These are phyloP conservation scores for Ustilago lituana DNA, from an alignment of 1,284 basidiomycete genomes.

Conservation along the genomic window DNA sequence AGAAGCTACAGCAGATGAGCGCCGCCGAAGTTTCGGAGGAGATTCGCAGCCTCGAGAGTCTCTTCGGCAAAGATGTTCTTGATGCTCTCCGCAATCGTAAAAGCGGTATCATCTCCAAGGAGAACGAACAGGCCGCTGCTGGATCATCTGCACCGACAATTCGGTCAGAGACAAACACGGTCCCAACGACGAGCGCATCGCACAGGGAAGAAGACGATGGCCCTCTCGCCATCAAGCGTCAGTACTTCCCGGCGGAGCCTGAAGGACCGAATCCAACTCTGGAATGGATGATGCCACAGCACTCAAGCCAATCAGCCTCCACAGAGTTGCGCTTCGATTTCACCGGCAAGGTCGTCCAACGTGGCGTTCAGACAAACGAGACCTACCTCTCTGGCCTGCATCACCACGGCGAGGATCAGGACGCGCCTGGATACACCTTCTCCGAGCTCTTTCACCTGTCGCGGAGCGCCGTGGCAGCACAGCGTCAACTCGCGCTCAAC, in stretches of 20 bases:
- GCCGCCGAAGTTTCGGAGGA: slow-evolving; percentile 51
- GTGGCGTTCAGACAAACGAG: slow-evolving; percentile 19
- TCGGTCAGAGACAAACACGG: too few relatives aligned
- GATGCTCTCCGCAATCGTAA: slow-evolving; percentile 52
- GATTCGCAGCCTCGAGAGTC: slow-evolving; percentile 49
- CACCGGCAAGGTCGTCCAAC: slow-evolving; percentile 36
- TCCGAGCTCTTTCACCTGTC: slow-evolving; percentile 85
- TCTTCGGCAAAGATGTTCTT: slow-evolving; percentile 58
- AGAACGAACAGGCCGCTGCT: not conserved
- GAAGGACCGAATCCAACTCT: slow-evolving; percentile 45
- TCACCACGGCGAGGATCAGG: slow-evolving; percentile 80
- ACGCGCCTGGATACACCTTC: slow-evolving; percentile 86
- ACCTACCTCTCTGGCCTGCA: slow-evolving; percentile 75
- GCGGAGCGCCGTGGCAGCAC: slow-evolving; percentile 82
- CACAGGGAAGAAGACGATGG: slow-evolving; percentile 82
- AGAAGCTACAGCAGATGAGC: slow-evolving; percentile 57
- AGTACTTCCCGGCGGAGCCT: slow-evolving; percentile 80
- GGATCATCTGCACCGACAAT: slow-evolving; percentile 62
- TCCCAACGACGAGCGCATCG: too few relatives aligned
- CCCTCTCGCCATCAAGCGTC: slow-evolving; percentile 81
- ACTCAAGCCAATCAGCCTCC: not conserved
- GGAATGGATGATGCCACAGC: slow-evolving; percentile 55
- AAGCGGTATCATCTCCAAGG: slow-evolving; percentile 5
- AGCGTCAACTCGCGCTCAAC: slow-evolving; percentile 82
- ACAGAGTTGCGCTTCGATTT: slow-evolving; percentile 59